A percentile compares a stretch with the other conserved stretches of the same genome.
Conservation (phyloP, 306 rosid species). For the Pterocarpus santalinus region DNA sequence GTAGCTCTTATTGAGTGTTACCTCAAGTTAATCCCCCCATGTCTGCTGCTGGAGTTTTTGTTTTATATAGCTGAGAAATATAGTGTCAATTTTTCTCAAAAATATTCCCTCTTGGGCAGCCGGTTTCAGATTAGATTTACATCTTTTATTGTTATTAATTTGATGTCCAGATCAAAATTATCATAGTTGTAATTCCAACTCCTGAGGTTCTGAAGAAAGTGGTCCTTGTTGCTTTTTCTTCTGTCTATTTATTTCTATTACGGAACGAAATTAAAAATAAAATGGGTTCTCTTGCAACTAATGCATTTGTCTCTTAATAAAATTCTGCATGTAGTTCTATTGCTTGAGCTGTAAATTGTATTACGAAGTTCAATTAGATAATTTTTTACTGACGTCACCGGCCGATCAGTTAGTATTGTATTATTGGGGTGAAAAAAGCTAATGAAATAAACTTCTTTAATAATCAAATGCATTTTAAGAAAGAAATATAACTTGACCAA, state of each 20-base stretch:
- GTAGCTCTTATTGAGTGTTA: conserved; percentile 60
- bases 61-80: conserved; percentile 52
- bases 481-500: too few relatives aligned
- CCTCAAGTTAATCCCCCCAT: conserved; percentile 41
- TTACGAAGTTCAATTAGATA: not conserved
- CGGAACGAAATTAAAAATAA: not conserved
- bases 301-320: not conserved
- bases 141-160: conserved; percentile 31
- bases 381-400: too few relatives aligned
- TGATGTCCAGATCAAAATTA: conserved; percentile 37
- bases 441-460: too few relatives aligned
- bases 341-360: not conserved
- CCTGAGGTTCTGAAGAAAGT: conserved; percentile 25
- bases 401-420: too few relatives aligned
- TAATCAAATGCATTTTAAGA: too few relatives aligned
- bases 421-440: too few relatives aligned
- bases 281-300: not conserved
- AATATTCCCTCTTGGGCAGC: conserved; percentile 37
- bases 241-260: conserved; percentile 33
- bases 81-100: conserved; percentile 43
- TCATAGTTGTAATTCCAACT: conserved; percentile 32
- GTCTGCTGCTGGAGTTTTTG: conserved; percentile 35
- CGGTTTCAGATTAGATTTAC: conserved; percentile 45
- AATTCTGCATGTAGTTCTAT: conserved; percentile 1
- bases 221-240: conserved; percentile 16